Conservation (phyloP, 2,329 filamentous ascomycete species). For the Chalaropsis ovoidea region DNA sequence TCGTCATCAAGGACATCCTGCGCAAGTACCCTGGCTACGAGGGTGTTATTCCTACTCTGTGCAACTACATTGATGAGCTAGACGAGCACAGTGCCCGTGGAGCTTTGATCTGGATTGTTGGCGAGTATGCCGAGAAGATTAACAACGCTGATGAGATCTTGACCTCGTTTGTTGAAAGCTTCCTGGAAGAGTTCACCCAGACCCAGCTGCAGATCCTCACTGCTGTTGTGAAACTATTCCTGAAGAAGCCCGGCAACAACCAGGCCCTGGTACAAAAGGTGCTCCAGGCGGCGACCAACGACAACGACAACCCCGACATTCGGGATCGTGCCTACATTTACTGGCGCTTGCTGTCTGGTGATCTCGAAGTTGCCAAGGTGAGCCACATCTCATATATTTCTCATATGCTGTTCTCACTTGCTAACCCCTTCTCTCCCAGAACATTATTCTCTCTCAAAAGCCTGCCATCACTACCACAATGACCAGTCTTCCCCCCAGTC, state of each 20-base stretch:
- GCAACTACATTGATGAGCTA: constrained; percentile 91
- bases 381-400: constrained; percentile 25
- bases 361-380: constrained; percentile 81
- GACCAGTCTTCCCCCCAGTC: constrained; percentile 67
- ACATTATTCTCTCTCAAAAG: constrained; percentile 84
- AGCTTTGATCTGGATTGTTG: constrained; percentile 95
- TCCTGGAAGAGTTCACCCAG: constrained; percentile 95
- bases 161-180: constrained; percentile 80
- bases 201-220: constrained; percentile 98
- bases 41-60: constrained; percentile 91
- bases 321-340: constrained; percentile 96
- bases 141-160: constrained; percentile 96
- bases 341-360: constrained; percentile 89
- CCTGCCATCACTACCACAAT: constrained; percentile 92
- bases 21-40: constrained; percentile 96
- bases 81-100: constrained; percentile 88
- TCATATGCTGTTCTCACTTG: neutral
- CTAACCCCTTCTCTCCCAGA: constrained; percentile 35
- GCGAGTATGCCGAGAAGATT: constrained; percentile 98
- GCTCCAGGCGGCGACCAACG: constrained; percentile 79
- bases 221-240: constrained; percentile 90
- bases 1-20: constrained; percentile 99
- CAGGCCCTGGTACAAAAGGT: constrained; percentile 91
- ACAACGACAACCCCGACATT: constrained; percentile 96
- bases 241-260: constrained; percentile 89